Base-by-base conservation (phyloP, 352 stramenopile species). In the Plasmopara halstedii region DNA sequence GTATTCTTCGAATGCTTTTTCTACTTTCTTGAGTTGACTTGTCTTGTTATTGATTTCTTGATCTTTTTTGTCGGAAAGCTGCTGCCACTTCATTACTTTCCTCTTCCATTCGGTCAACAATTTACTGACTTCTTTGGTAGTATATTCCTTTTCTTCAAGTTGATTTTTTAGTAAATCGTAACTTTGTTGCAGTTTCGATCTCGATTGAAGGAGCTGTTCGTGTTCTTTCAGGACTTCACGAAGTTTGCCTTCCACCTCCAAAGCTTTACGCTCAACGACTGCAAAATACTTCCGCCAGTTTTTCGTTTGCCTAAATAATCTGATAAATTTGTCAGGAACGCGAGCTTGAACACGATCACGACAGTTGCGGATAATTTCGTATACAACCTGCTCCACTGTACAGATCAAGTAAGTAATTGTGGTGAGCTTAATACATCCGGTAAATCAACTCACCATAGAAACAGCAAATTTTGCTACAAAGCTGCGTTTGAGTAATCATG, bases 261-360 rank as follows among this genome's bases (percentile, higher is more conserved):
- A 18, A 13, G 53, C 58, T 35, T 83, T 70, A 0, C 56, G 54
- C 35, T 88, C 76, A 4, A 88, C 59, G n/a, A 54, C 47, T 2
- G 68, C 47, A 45, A 76, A 86, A 35, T 86, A 85, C 35, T 85
- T 88, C 3, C 71, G 58, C 73, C 76, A 88, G 38, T 77, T 80
- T 41, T 76, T 77, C 40, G 64, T 83, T 70, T 88, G 76, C 53
- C 83, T 85, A 56, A 85, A 86, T 6, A 88, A 44, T 21, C 67
- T 74, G 18, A 60, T 51, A 25, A 88, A 86, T 5, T 53, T 69
- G 3, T 77, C 60, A 0, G 71, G 76, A 0, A 56, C 42, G 9
- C 71, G 66, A 11, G 64, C 64, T 6, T 62, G 62, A 14, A 81
- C 46, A 17, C 66, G 62, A 26, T 86, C 76, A 3, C 64, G 58